Conservation (phyloP, 2,329 filamentous ascomycete genomes). For the Epichloe uncinata region DNA sequence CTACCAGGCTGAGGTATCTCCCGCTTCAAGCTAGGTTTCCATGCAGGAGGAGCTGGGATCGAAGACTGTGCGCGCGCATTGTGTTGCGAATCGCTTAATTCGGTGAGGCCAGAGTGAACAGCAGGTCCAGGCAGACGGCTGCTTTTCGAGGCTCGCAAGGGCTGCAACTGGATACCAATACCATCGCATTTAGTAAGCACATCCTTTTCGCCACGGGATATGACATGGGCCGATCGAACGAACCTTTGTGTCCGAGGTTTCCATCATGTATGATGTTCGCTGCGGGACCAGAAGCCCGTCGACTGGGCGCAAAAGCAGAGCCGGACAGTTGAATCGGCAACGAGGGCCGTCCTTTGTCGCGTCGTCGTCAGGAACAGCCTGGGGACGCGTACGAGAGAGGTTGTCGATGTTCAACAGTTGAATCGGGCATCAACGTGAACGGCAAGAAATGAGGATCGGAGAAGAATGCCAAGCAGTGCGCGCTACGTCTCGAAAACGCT, state of each 20-base stretch:
- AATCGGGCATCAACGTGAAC: background rate
- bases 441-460: background rate
- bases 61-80: constrained; percentile 38
- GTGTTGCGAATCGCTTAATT: constrained; percentile 47
- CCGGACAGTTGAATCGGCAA: constrained; percentile 6
- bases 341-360: constrained; percentile 22
- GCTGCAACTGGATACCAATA: constrained; percentile 8
- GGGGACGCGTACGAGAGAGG: constrained; percentile 10
- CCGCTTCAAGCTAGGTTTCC: constrained; percentile 35
- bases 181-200: background rate
- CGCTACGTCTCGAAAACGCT: background rate
- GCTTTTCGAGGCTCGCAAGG: constrained; percentile 17
- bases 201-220: background rate
- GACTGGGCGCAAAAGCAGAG: background rate
- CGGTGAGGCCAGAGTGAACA: constrained; percentile 25
- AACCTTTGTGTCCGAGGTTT: constrained; percentile 19
- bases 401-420: background rate
- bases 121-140: constrained; percentile 21
- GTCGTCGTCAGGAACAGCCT: constrained; percentile 12
- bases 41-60: constrained; percentile 25
- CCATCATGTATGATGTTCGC: constrained; percentile 17
- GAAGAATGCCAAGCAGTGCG: background rate
- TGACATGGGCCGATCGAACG: background rate
- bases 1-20: constrained; percentile 31
- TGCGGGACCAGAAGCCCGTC: constrained; percentile 7